Evolutionary conservation across 805 yeast species (phyloP).

Genomic region (Ogataea haglerorum): DNA sequence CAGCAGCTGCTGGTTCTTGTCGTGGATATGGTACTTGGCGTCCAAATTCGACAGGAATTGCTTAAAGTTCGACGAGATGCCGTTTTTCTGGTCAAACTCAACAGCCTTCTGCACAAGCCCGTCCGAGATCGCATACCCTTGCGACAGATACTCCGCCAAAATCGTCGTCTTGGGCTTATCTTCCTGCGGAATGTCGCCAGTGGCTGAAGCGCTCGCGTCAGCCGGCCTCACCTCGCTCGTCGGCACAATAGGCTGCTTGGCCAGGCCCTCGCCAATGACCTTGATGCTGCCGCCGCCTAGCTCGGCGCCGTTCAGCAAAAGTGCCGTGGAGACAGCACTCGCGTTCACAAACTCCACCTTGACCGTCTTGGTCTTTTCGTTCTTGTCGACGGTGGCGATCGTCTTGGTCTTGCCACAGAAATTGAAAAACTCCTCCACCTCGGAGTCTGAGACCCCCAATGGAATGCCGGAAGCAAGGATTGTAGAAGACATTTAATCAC

Average conservation of each 20-base stretch:
- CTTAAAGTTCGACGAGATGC: constrained; percentile 54
- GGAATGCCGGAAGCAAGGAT: constrained; percentile 59
- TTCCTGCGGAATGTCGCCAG: constrained; percentile 64
- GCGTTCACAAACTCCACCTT: constrained; percentile 52
- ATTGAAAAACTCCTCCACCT: constrained; percentile 63
- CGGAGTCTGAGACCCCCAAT: constrained; percentile 42
- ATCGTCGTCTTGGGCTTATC: constrained; percentile 73
- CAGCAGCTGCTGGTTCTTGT: constrained; percentile 39
- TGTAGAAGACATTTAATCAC: constrained; percentile 30
- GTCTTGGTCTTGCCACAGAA: constrained; percentile 62
- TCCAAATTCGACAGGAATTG: constrained; percentile 54
- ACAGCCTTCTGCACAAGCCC: constrained; percentile 56
- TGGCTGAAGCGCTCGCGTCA: constrained; percentile 4
- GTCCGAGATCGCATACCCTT: constrained; percentile 71
- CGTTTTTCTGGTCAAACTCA: constrained; percentile 62
- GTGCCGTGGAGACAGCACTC: constrained; percentile 67
- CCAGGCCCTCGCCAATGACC: constrained; percentile 36
- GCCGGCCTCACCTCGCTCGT: background rate
- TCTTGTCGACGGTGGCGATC: constrained; percentile 31
- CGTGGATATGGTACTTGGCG: constrained; percentile 56
- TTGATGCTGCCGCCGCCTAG: constrained; percentile 55
- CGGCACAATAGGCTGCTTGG: constrained; percentile 23
- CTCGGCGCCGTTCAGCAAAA: constrained; percentile 70
- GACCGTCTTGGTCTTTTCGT: constrained; percentile 37
- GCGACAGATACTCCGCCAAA: constrained; percentile 69